Base-by-base conservation (phyloP, 2,329 filamentous ascomycete genomes). In the Ascocoryne sarcoides region DNA sequence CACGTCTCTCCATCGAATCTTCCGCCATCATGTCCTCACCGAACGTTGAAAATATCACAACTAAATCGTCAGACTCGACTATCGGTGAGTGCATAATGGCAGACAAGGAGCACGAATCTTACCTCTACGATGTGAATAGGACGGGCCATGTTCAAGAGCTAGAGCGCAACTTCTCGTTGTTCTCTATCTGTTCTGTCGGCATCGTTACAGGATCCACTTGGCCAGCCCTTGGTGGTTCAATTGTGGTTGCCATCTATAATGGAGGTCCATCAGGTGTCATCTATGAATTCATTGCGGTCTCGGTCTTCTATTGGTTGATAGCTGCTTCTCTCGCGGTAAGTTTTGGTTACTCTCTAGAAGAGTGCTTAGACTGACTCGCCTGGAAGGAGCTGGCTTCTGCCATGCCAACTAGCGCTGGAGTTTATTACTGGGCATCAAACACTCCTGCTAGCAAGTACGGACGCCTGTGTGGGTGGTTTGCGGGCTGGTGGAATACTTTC, bases 191-290 rank as follows among this genome's bases (percentile, higher is more conserved):
- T 48, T 58, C 61, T 8, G 58, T 70, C 20, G 68, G 64, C 4
- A 61, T 67, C 20, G 61, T 59, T 3, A 65, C 63, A 16, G 65
- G 60, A 29, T 62, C 63, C 51, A 60, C 62, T 1, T 67, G 65
- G 65, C 56, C 60, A 5, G 64, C 65, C 4, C 42, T 68, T 32
- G 66, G 65, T 42, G 65, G 66, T 9, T 63, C 60, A 26, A 64
- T 69, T 50, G 63, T 38, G 29, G 42, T 70, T 32, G 71, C 73
- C 15, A 67, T 79, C 45, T 69, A 65, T 53, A 79, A 80, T 58
- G 76, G 76, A 45, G 76, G 76, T 0, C 69, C 73, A 0, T 69
- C 75, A 0, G 75, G 74, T 14, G 69, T 76, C 1, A 61, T 80
- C 2, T 80, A 78, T 58, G 76, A 79, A 60, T 76, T 79, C 40